Conservation (phyloP, 2,329 filamentous ascomycete species). For the Ascochyta clinopodiicola region DNA sequence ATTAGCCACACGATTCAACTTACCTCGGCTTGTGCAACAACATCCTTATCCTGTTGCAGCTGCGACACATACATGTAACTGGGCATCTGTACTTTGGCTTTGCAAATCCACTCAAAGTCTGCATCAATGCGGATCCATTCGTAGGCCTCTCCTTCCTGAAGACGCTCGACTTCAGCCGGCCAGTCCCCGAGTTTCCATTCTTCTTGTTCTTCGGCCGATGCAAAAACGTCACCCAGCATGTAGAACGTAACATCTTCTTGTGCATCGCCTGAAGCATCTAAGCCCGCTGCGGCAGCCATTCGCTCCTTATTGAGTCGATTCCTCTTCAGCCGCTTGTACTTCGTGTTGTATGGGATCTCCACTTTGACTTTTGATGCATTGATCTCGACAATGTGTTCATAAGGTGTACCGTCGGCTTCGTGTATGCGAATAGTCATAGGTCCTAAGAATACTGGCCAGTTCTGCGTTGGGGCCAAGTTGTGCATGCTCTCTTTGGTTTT, state of each 20-base stretch:
- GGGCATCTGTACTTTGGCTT: constrained; percentile 78
- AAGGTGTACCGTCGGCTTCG: constrained; percentile 96
- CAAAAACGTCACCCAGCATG: constrained; percentile 88
- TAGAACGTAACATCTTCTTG: constrained; percentile 87
- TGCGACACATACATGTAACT: constrained; percentile 99
- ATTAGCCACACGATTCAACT: constrained; percentile 20
- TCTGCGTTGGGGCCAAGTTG: constrained; percentile 70
- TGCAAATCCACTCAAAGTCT: constrained; percentile 97
- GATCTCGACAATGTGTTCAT: constrained; percentile 97
- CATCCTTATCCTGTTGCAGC: constrained; percentile 93
- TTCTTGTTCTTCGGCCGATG: constrained; percentile 78
- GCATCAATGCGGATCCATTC: constrained; percentile 99
- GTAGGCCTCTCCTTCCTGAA: constrained; percentile 95
- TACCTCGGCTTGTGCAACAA: constrained; percentile 76
- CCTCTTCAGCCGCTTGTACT: constrained; percentile 95
- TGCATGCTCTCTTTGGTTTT: constrained; percentile 81
- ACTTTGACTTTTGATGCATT: constrained; percentile 84
- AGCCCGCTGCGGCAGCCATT: constrained; percentile 66
- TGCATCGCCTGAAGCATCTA: constrained; percentile 66
- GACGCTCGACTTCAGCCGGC: constrained; percentile 84
- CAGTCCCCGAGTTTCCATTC: constrained; percentile 89
- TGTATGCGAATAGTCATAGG: constrained; percentile 98
- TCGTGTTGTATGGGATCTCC: constrained; percentile 98
- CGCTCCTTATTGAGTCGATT: constrained; percentile 84
- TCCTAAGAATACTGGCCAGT: constrained; percentile 86